Evolutionary conservation across 2,329 filamentous ascomycete genomes (phyloP), one percentile per base, ranked within the genome.

Genomic region (Epichloe scottii): DNA sequence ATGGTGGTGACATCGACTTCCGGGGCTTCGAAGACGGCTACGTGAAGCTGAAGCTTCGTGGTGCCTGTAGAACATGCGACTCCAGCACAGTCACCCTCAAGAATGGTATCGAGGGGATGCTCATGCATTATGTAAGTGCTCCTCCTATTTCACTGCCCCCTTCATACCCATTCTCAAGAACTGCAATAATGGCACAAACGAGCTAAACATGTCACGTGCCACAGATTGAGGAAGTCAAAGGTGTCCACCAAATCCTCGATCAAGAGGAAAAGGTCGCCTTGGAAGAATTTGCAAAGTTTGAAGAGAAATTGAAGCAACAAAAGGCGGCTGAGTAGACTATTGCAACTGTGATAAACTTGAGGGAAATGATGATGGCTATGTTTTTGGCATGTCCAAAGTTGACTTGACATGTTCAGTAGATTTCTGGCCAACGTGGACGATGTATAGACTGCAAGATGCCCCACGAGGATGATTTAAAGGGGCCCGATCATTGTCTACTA

Each of bases 61-160:
- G 93, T 15, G 93, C 93, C 19, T 98, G 93, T 69, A 78, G 93
- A 57, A 97, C 91, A 19, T 98, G 93, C 67, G 93, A 97, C 67
- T 95, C 88, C 44, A 96, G 90, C 66, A 97, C 93, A 0, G 90
- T 96, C 37, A 98, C 93, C 33, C 70, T 98, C 58, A 95, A 95
- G 76, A 97, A 94, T 66, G 93, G 93, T 6, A 98, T 98, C 59
- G 93, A 98, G 76, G 88, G 87, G 58, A 97, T 98, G 93, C 68
- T 97, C 66, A 96, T 95, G 88, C 88, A 91, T 67, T 93, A 93
- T 68, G 86, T 89, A 68, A 78, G 85, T 81, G n/a, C 5, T 48
- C 30, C 34, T 21, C n/a, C 30, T 15, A 5, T 35, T 40, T n/a
- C 37, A 2, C 21, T 21, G 21, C 37, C 21, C 35, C 37, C 10